Evolutionary conservation across 768 basidiomycete species (phyloP).

Genomic region (Mycena haematopus): DNA sequence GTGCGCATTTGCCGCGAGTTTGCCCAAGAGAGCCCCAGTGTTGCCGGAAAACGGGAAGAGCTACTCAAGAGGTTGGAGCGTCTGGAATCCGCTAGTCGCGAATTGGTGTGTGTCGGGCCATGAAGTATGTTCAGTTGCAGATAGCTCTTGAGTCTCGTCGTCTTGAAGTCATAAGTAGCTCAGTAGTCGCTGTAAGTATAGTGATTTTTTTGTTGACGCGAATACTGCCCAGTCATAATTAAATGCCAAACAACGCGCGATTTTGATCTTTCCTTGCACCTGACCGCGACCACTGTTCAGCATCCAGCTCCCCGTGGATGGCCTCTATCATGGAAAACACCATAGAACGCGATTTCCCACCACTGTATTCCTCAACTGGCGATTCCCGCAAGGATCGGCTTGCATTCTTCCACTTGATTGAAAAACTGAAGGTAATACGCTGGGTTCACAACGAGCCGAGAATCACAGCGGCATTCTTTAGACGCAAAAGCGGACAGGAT

Average conservation of each 20-base stretch:
- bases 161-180: too few species aligned
- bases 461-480: constrained; percentile 35
- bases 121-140: too few species aligned
- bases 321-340: neutral
- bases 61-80: constrained; percentile 57
- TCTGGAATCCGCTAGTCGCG: constrained; percentile 50
- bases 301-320: too few species aligned
- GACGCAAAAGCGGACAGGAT: constrained; percentile 96
- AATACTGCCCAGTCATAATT: too few species aligned
- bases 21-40: constrained; percentile 46
- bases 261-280: constrained; percentile 9
- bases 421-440: constrained; percentile 77
- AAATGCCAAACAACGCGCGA: neutral
- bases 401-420: constrained; percentile 90
- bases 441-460: too few species aligned
- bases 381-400: constrained; percentile 70
- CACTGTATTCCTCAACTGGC: constrained; percentile 61
- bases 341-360: constrained; percentile 57
- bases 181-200: too few species aligned
- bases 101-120: constrained; percentile 39
- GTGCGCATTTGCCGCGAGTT: constrained; percentile 52
- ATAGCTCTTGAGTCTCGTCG: too few species aligned
- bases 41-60: constrained; percentile 54
- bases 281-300: constrained; percentile 13
- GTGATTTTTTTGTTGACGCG: too few species aligned